Evolutionary conservation across 768 basidiomycete genomes (phyloP).

Genomic region (Pisolithus sp.): DNA sequence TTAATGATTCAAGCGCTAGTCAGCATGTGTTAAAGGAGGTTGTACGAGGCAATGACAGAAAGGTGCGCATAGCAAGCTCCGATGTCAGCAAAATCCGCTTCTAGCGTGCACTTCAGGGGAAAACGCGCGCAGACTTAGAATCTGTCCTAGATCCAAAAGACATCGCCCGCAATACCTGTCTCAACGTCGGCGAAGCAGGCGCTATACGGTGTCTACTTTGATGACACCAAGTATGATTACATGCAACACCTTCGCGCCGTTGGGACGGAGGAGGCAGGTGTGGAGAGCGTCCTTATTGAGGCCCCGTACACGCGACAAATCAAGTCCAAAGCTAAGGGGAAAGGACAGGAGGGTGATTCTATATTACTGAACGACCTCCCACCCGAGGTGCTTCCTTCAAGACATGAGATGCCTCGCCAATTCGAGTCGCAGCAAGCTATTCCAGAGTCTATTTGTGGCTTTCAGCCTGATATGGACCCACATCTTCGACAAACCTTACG

Average conservation of each 20-base stretch:
- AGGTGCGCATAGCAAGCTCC: conserved; percentile 32
- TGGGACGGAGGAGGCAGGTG: conserved; percentile 71
- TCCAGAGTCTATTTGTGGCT: conserved; percentile 77
- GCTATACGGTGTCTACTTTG: conserved; percentile 86
- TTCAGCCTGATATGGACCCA: conserved; percentile 95
- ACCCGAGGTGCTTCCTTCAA: conserved; percentile 65
- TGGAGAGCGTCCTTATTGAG: conserved; percentile 76
- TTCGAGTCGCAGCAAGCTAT: conserved; percentile 74
- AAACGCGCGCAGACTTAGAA: conserved; percentile 79
- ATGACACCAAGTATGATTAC: conserved; percentile 96
- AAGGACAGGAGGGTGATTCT: conserved; percentile 29
- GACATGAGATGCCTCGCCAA: conserved; percentile 63
- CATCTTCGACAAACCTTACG: conserved; percentile 89
- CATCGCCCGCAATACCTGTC: conserved; percentile 38
- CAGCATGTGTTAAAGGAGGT: conserved; percentile 86
- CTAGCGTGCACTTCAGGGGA: conserved; percentile 44
- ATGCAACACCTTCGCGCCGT: conserved; percentile 90
- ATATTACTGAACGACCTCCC: conserved; percentile 57
- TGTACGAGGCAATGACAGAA: conserved; percentile 63
- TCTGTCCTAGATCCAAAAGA: conserved; percentile 42
- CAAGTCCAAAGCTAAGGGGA: conserved; percentile 30
- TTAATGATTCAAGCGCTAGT: conserved; percentile 86
- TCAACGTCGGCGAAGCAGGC: conserved; percentile 82
- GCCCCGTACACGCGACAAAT: conserved; percentile 46
- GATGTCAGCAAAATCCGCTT: conserved; percentile 18